Percentiles rank a stretch among this genome's conserved stretches.
Conservation (phyloP, 768 basidiomycete genomes). For the Serendipita sp. region DNA sequence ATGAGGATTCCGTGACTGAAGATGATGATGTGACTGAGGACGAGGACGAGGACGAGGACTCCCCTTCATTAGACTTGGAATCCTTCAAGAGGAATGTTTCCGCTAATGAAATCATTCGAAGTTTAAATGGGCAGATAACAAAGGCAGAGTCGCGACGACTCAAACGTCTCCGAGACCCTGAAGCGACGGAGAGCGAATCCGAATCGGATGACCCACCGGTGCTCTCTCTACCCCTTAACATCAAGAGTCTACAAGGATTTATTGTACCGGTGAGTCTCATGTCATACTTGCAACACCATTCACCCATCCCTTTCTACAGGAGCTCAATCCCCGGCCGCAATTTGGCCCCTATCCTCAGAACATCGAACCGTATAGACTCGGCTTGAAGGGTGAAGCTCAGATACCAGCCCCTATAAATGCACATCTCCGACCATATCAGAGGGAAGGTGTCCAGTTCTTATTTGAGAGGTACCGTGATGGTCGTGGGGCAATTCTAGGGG, state of each 20-base stretch:
- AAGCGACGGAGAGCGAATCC: neutral
- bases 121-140: neutral
- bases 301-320: neutral
- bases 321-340: neutral
- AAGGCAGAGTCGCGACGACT: neutral
- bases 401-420: conserved; percentile 46
- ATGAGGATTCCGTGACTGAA: too few relatives aligned
- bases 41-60: too few relatives aligned
- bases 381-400: neutral
- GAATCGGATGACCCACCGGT: neutral
- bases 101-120: too few relatives aligned
- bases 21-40: too few relatives aligned
- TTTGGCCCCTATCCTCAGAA: neutral
- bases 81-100: too few relatives aligned
- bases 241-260: too few relatives aligned
- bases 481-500: conserved; percentile 73
- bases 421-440: conserved; percentile 80
- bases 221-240: neutral
- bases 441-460: conserved; percentile 73
- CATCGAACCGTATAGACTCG: neutral
- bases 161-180: neutral
- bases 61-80: too few relatives aligned
- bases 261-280: too few relatives aligned
- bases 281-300: neutral
- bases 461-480: conserved; percentile 52